Percentiles rank a stretch among this genome's conserved stretches.
Conservation (phyloP, 192 early-diverging fungal genomes). For the Backusella tuberculispora region DNA sequence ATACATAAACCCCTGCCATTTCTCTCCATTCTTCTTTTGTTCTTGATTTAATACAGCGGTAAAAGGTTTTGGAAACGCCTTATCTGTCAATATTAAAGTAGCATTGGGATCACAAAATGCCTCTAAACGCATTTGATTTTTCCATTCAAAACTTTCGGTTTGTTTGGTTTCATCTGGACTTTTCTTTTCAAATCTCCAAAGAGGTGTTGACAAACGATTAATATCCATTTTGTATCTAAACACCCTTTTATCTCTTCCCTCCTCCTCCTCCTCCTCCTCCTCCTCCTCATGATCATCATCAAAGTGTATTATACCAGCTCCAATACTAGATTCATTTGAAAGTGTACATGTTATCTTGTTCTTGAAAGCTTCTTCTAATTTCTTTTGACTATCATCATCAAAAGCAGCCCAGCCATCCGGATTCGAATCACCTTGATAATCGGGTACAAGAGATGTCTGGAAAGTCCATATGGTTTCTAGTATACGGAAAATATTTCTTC, state of each 20-base stretch:
- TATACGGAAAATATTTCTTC: not conserved
- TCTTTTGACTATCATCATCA: not conserved
- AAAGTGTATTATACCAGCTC: not conserved
- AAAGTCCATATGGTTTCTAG: not conserved
- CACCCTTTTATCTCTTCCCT: too few species aligned
- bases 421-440: not conserved
- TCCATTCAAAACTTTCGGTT: slow-evolving; percentile 23
- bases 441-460: not conserved
- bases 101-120: slow-evolving; percentile 17
- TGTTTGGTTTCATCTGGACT: not conserved
- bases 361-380: not conserved
- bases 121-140: slow-evolving; percentile 25
- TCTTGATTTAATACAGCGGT: not conserved
- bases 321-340: not conserved
- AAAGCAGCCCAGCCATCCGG: not conserved
- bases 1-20: slow-evolving; percentile 26
- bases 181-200: slow-evolving; percentile 23
- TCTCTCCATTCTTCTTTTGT: not conserved
- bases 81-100: slow-evolving; percentile 19
- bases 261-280: too few species aligned
- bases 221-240: slow-evolving; percentile 8
- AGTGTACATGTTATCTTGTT: not conserved
- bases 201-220: not conserved
- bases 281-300: not conserved
- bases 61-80: slow-evolving; percentile 8